A percentile compares a stretch with the other conserved stretches of the same genome.
Conservation (phyloP, 306 rosid genomes). For the Gillenia trifoliata region DNA sequence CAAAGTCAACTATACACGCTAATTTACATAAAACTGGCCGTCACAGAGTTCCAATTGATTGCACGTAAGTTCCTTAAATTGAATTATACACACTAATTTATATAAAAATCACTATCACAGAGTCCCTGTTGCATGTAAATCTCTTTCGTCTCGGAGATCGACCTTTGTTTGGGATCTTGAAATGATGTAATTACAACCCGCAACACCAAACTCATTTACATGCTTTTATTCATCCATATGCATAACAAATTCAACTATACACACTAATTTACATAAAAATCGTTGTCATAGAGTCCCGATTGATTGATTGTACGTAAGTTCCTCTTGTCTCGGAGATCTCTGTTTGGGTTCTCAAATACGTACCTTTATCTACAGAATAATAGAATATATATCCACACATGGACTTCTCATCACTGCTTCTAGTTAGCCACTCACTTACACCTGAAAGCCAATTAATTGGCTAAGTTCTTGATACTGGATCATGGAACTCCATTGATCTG, state of each 20-base stretch:
- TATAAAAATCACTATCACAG: too few relatives aligned
- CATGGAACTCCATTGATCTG: slow-evolving; percentile 36
- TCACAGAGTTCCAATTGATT: not conserved
- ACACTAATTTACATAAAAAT: slow-evolving; percentile 2
- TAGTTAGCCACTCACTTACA: not conserved
- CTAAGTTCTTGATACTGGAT: slow-evolving; percentile 7
- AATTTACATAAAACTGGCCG: slow-evolving; percentile 1
- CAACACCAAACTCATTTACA: slow-evolving; percentile 5
- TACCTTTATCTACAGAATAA: not conserved
- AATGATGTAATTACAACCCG: not conserved
- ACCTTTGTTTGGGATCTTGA: not conserved
- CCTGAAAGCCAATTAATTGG: slow-evolving; percentile 9
- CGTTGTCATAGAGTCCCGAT: not conserved
- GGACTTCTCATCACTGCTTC: not conserved
- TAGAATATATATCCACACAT: not conserved
- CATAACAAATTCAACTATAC: not conserved
- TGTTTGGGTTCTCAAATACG: not conserved
- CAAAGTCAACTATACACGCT: not conserved
- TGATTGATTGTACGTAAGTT: not conserved
- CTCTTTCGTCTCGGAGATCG: not conserved
- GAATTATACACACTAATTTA: too few relatives aligned
- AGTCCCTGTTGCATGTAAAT: not conserved
- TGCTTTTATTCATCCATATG: not conserved
- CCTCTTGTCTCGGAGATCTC: not conserved
- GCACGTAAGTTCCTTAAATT: not conserved